These are phyloP conservation scores for Tillandsia fasciculata DNA, from an alignment of 176 grass and related monocot species.

Conservation along the genomic window DNA sequence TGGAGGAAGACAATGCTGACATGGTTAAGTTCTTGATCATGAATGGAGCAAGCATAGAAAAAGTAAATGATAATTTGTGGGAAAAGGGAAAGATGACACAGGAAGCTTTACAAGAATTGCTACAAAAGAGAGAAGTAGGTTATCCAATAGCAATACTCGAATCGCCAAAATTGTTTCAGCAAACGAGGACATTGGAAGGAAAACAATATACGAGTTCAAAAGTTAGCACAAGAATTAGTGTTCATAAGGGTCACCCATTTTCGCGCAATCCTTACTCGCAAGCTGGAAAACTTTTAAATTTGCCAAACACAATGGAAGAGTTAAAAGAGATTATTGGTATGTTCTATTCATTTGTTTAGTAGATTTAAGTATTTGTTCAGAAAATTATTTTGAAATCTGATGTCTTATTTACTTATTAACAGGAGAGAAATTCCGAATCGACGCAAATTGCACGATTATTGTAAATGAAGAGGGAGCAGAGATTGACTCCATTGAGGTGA, in stretches of 20 bases:
- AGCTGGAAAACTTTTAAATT: slow-evolving; percentile 59
- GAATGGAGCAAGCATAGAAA: slow-evolving; percentile 63
- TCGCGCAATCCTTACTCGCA: slow-evolving; percentile 38
- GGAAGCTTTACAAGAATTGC: slow-evolving; percentile 34
- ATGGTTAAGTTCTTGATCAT: slow-evolving; percentile 46
- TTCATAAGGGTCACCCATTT: slow-evolving; percentile 70
- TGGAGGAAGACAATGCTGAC: slow-evolving; percentile 40
- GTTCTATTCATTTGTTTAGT: not conserved
- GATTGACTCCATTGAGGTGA: slow-evolving; percentile 64
- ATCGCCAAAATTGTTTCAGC: not conserved
- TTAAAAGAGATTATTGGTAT: slow-evolving; percentile 48
- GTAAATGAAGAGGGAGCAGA: slow-evolving; percentile 58
- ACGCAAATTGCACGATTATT: slow-evolving; percentile 24
- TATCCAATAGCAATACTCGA: slow-evolving; percentile 42
- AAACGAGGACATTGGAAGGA: slow-evolving; percentile 8
- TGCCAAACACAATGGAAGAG: slow-evolving; percentile 67
- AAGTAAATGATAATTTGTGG: slow-evolving; percentile 10
- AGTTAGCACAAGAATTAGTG: slow-evolving; percentile 71
- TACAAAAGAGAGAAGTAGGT: slow-evolving; percentile 37
- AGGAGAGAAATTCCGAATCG: slow-evolving; percentile 58
- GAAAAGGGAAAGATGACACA: slow-evolving; percentile 16
- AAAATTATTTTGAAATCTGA: not conserved
- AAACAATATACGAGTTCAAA: slow-evolving; percentile 16
- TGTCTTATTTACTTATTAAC: slow-evolving; percentile 14
- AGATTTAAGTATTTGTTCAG: not conserved